Conservation (phyloP, 495 filamentous ascomycete species). For the Podospora anserina region DNA sequence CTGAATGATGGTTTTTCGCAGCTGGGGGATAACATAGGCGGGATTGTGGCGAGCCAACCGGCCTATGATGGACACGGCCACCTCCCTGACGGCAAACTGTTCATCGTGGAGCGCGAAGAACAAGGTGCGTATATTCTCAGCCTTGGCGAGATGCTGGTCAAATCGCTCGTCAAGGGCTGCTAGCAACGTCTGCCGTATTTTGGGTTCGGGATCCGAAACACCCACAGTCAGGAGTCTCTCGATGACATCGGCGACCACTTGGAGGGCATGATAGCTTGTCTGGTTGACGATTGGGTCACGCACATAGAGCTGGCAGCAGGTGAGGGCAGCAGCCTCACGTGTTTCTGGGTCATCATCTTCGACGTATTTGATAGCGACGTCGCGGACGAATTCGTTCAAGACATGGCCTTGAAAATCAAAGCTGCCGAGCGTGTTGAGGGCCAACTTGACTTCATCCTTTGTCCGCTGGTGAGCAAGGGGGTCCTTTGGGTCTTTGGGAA, state of each 20-base stretch:
- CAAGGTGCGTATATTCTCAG: constrained; percentile 90
- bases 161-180: constrained; percentile 88
- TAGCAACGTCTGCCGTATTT: constrained; percentile 84
- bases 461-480: constrained; percentile 65
- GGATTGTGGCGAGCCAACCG: constrained; percentile 88
- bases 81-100: constrained; percentile 84
- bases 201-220: constrained; percentile 83
- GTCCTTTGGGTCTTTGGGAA: constrained; percentile 82
- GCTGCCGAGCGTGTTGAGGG: constrained; percentile 86
- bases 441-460: constrained; percentile 86
- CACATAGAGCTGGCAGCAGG: constrained; percentile 95
- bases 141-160: constrained; percentile 88
- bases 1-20: constrained; percentile 92
- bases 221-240: constrained; percentile 92
- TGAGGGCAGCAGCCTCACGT: constrained; percentile 89
- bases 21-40: constrained; percentile 91
- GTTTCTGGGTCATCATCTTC: constrained; percentile 93
- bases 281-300: constrained; percentile 96
- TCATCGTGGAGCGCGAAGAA: constrained; percentile 98
- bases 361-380: constrained; percentile 96
- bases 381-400: constrained; percentile 95
- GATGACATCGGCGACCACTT: constrained; percentile 96
- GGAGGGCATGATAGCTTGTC: constrained; percentile 91
- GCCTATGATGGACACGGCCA: constrained; percentile 92
- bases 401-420: constrained; percentile 94